Evolutionary conservation across 2,329 filamentous ascomycete species (phyloP).

Genomic region (Byssothecium circinans): DNA sequence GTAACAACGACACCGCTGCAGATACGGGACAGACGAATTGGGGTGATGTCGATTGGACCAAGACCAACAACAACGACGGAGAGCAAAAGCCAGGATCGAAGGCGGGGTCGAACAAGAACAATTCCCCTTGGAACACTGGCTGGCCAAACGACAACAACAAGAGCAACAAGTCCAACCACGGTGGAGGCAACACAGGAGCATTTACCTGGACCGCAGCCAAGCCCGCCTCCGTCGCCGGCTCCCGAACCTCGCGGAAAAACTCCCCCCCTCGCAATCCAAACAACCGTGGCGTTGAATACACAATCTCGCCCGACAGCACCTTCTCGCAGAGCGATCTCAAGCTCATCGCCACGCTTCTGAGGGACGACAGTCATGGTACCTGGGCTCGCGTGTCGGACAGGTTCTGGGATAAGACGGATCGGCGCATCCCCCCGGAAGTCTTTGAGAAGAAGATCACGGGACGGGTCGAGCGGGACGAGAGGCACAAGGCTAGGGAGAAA

Average conservation of each 20-base stretch:
- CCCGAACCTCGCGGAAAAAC: background rate
- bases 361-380: slow-evolving; percentile 46
- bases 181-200: too few species aligned
- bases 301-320: slow-evolving; percentile 29
- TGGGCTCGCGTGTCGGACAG: slow-evolving; percentile 52
- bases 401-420: slow-evolving; percentile 55
- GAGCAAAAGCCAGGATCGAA: too few species aligned
- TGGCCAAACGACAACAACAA: background rate
- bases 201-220: background rate
- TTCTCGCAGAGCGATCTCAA: slow-evolving; percentile 41
- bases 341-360: slow-evolving; percentile 49
- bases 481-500: background rate
- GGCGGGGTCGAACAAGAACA: background rate
- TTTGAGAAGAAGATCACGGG: slow-evolving; percentile 48
- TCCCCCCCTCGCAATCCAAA: slow-evolving; percentile 3
- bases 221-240: slow-evolving; percentile 5
- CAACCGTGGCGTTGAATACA: slow-evolving; percentile 6
- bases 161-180: background rate
- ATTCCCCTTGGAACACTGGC: too few species aligned
- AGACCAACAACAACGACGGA: too few species aligned
- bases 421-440: slow-evolving; percentile 47
- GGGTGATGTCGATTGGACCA: too few species aligned
- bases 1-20: background rate
- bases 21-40: background rate
- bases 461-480: background rate